These are phyloP conservation scores for Entrophospora sp. DNA, from an alignment of 192 early-diverging fungal genomes.

Conservation along the genomic window DNA sequence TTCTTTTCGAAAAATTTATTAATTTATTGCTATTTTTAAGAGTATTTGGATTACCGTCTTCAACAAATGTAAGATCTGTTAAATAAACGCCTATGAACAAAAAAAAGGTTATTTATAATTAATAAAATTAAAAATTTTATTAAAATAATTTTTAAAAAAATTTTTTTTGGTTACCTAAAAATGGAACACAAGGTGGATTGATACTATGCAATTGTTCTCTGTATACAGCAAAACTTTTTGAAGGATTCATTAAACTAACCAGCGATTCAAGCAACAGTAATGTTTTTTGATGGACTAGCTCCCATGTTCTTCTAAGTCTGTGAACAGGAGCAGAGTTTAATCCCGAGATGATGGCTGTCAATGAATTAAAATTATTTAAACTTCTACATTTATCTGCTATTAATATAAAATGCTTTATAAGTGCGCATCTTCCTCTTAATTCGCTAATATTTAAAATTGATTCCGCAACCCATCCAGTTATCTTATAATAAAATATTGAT, in stretches of 20 bases:
- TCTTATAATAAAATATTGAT: too few relatives aligned
- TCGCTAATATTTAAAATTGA: conserved; percentile 76
- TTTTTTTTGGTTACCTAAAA: conserved; percentile 41
- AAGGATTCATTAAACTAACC: conserved; percentile 67
- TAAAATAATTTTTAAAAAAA: background rate
- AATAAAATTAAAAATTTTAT: too few relatives aligned
- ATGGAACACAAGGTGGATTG: conserved; percentile 81
- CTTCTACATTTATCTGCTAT: conserved; percentile 58
- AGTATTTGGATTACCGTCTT: conserved; percentile 82
- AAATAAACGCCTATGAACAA: conserved; percentile 57
- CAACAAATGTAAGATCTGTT: conserved; percentile 88
- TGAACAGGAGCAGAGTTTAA: conserved; percentile 83
- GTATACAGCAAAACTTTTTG: conserved; percentile 78
- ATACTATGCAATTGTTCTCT: conserved; percentile 72
- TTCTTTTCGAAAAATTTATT: conserved; percentile 91
- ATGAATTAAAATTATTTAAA: conserved; percentile 92
- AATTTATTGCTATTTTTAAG: conserved; percentile 52
- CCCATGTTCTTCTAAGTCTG: conserved; percentile 89
- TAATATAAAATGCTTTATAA: conserved; percentile 80
- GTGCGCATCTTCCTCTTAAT: conserved; percentile 59
- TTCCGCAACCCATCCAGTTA: conserved; percentile 79
- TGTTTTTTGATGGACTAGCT: conserved; percentile 49
- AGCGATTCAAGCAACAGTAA: conserved; percentile 54
- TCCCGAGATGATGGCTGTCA: conserved; percentile 84
- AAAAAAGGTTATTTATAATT: too few relatives aligned